These are phyloP conservation scores for Zopfochytrium polystomum DNA, from an alignment of 371 early-diverging fungal species.

Conservation along the genomic window DNA sequence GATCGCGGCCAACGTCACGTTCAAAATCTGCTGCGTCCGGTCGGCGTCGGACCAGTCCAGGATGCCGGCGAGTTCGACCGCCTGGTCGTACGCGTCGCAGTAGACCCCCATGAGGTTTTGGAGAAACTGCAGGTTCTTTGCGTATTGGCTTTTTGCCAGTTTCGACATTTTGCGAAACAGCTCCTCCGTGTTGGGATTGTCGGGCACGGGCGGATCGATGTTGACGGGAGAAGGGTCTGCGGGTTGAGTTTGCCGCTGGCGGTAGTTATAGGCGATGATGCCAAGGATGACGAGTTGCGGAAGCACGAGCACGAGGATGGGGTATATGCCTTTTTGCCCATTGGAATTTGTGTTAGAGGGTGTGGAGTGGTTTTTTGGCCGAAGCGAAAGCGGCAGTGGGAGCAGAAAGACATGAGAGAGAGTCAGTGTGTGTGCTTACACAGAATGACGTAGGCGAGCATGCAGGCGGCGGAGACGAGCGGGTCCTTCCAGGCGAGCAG, in stretches of 20 bases:
- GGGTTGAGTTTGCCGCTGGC: background rate
- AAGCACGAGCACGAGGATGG: too few relatives aligned
- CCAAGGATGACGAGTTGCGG: too few relatives aligned
- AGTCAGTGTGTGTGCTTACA: background rate
- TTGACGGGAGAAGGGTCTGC: background rate
- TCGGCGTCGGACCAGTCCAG: conserved; percentile 1
- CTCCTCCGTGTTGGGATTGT: background rate
- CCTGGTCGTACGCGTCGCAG: background rate
- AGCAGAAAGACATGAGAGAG: background rate
- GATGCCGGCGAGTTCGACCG: background rate
- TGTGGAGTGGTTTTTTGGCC: too few relatives aligned
- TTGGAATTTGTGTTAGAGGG: too few relatives aligned
- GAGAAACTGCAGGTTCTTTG: conserved; percentile 4
- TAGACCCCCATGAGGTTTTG: conserved; percentile 4
- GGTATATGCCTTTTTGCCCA: too few relatives aligned
- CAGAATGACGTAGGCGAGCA: background rate
- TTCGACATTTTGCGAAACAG: background rate
- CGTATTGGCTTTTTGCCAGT: background rate
- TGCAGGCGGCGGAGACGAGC: background rate
- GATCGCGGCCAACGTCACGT: background rate
- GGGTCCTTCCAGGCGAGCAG: background rate
- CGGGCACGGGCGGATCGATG: background rate
- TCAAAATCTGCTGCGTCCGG: background rate
- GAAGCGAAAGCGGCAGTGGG: background rate
- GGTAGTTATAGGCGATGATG: too few relatives aligned